Percentiles rank a stretch among this genome's conserved stretches.
Evolutionary conservation across 257 asterid species (phyloP).

Genomic region (Forsythia viridissima): DNA sequence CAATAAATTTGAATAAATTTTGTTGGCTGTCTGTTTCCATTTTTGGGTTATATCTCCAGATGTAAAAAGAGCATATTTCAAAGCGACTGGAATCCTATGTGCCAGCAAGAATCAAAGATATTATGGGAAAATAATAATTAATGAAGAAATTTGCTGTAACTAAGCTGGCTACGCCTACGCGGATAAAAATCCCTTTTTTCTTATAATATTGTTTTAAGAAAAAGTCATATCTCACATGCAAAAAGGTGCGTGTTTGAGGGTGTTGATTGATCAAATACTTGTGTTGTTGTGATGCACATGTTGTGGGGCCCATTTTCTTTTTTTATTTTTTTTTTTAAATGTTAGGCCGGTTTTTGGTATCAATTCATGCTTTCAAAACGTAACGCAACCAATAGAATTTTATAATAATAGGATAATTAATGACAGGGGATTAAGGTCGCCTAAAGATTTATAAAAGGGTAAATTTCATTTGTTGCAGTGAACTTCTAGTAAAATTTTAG

Average conservation of each 20-base stretch:
- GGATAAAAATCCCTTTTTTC: neutral
- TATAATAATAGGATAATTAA: neutral
- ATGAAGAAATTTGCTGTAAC: conserved; percentile 31
- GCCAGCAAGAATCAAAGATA: conserved; percentile 11
- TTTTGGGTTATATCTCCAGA: too few relatives aligned
- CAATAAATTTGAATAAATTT: neutral
- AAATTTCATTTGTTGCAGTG: too few relatives aligned
- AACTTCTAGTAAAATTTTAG: too few relatives aligned
- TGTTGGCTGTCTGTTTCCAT: too few relatives aligned
- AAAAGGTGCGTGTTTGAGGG: neutral
- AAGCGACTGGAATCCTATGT: neutral
- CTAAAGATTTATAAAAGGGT: too few relatives aligned
- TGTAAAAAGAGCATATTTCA: too few relatives aligned
- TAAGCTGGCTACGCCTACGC: conserved; percentile 36
- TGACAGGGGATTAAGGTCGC: neutral
- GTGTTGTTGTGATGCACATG: neutral
- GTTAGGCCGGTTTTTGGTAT: conserved; percentile 4
- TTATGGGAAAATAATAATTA: neutral
- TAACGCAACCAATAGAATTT: neutral
- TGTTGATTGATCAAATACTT: neutral
- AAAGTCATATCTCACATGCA: conserved; percentile 12
- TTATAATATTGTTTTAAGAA: neutral
- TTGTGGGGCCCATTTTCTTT: neutral
- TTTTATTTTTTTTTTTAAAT: neutral
- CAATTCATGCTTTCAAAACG: conserved; percentile 12